A percentile compares a stretch with the other conserved stretches of the same genome.
These are phyloP conservation scores for Thielaviopsis punctulata DNA, from an alignment of 2,329 filamentous ascomycete species.

Conservation along the genomic window DNA sequence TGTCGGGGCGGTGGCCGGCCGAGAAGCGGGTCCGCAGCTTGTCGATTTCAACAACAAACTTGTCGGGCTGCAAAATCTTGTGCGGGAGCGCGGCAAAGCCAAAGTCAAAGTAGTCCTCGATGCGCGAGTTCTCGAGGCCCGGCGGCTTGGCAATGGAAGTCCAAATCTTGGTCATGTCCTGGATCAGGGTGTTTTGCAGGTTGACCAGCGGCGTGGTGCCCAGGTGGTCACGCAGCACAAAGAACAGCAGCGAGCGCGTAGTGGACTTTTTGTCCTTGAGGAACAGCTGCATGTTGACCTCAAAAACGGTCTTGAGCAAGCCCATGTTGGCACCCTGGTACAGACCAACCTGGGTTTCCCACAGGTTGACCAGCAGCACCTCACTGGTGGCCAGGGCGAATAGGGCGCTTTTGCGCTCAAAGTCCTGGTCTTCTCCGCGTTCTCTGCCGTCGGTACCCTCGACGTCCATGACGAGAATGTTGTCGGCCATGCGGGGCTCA, in stretches of 20 bases:
- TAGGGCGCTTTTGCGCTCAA: constrained; percentile 92
- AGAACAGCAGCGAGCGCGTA: constrained; percentile 84
- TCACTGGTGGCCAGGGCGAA: constrained; percentile 96
- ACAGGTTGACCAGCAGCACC: constrained; percentile 95
- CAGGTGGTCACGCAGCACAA: constrained; percentile 94
- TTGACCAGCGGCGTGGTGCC: constrained; percentile 82
- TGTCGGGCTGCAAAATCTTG: constrained; percentile 88
- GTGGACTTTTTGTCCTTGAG: constrained; percentile 88
- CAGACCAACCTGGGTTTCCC: constrained; percentile 95
- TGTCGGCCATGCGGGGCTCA: constrained; percentile 65
- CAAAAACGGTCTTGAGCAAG: constrained; percentile 92
- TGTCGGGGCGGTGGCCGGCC: constrained; percentile 57
- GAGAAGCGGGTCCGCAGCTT: constrained; percentile 69
- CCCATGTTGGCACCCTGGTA: constrained; percentile 99
- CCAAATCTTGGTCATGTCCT: constrained; percentile 88
- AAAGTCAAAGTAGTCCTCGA: constrained; percentile 98
- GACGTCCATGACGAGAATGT: constrained; percentile 98
- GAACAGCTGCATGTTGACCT: constrained; percentile 94
- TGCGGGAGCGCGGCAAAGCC: constrained; percentile 90
- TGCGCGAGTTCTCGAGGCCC: constrained; percentile 72
- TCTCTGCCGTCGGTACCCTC: constrained; percentile 95
- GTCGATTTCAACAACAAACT: constrained; percentile 66
- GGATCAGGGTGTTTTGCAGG: constrained; percentile 73
- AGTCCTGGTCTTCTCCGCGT: constrained; percentile 94
- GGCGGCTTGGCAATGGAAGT: constrained; percentile 77